phyloP scores from a whole-genome alignment of 1,284 basidiomycete genomes.

The Ustilago loliicola region DNA sequence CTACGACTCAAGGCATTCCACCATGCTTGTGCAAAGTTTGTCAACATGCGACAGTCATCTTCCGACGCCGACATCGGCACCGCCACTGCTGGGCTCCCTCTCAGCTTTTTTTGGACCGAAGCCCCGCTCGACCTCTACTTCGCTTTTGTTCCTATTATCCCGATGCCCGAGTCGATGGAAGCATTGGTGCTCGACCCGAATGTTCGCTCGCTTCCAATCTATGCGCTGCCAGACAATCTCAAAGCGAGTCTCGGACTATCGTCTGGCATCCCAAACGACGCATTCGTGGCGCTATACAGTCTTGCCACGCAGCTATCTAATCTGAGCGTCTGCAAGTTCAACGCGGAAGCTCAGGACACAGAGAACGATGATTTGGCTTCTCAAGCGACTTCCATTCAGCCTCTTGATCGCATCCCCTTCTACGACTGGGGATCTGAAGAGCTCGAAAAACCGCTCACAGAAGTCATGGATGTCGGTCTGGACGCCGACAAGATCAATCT shows the following conservation, averaged over 20 bases:
- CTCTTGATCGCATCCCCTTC: slow-evolving; percentile 17
- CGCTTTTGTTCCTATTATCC: slow-evolving; percentile 23
- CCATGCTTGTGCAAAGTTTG: slow-evolving; percentile 30
- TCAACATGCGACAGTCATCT: slow-evolving; percentile 4
- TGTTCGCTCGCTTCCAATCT: slow-evolving; percentile 22
- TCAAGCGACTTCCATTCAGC: slow-evolving; percentile 18
- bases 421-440: slow-evolving; percentile 34
- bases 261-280: slow-evolving; percentile 6
- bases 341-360: background rate
- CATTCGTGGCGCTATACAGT: slow-evolving; percentile 36
- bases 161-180: slow-evolving; percentile 25
- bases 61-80: background rate
- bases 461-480: slow-evolving; percentile 25
- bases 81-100: slow-evolving; percentile 49
- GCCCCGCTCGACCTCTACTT: slow-evolving; percentile 50
- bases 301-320: slow-evolving; percentile 39
- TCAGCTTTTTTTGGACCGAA: slow-evolving; percentile 59
- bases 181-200: slow-evolving; percentile 19
- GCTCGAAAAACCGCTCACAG: slow-evolving; percentile 28
- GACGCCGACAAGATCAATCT: slow-evolving; percentile 26
- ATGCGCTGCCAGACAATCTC: slow-evolving; percentile 25
- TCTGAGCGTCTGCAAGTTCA: slow-evolving; percentile 22
- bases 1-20: slow-evolving; percentile 56
- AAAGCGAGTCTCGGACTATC: slow-evolving; percentile 33
- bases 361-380: background rate